Evolutionary conservation across 257 asterid species (phyloP), one percentile per base, ranked within the genome.

Genomic region (Solanum sejunctum): DNA sequence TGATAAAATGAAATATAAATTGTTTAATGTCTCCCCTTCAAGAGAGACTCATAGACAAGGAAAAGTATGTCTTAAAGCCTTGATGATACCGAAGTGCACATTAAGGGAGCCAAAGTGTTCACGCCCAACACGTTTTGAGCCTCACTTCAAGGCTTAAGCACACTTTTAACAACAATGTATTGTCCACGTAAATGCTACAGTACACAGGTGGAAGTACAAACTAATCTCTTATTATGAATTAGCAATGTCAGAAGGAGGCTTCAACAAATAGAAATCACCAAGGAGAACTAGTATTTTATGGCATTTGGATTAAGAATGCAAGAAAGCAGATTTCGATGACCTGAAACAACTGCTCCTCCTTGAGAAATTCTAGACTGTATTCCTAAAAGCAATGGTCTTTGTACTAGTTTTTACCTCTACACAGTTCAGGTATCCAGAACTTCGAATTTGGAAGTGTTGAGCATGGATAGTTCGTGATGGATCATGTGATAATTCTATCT

Each of bases 121-220:
- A 41, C 10, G 32, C 71, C 26, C 18, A 23, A 63, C 41, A 12
- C 41, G 2, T 23, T 63, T 51, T 51, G 55, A 36, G 41, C 6
- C 41, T 36, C 41, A 36, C 41, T 36, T 36, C 41, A 36, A 36
- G 41, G 41, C 41, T 51, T 51, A 12, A 51, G 55, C 55, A 12
- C 6, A 15, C 10, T 1, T 2, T 0, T 63, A 2, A 0, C 6
- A 7, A 23, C 0, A n/a, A n/a, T n/a, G n/a, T n/a, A n/a, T n/a
- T n/a, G n/a, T n/a, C n/a, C n/a, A n/a, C n/a, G n/a, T n/a, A n/a
- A n/a, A n/a, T n/a, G n/a, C n/a, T n/a, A n/a, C n/a, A n/a, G n/a
- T n/a, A n/a, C n/a, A n/a, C n/a, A n/a, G n/a, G n/a, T n/a, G n/a
- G n/a, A n/a, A n/a, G n/a, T n/a, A n/a, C n/a, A n/a, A n/a, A n/a